Percentiles rank a stretch among this genome's conserved stretches.
phyloP scores from a whole-genome alignment of 768 basidiomycete species.

The Phylloporus scabripes region DNA sequence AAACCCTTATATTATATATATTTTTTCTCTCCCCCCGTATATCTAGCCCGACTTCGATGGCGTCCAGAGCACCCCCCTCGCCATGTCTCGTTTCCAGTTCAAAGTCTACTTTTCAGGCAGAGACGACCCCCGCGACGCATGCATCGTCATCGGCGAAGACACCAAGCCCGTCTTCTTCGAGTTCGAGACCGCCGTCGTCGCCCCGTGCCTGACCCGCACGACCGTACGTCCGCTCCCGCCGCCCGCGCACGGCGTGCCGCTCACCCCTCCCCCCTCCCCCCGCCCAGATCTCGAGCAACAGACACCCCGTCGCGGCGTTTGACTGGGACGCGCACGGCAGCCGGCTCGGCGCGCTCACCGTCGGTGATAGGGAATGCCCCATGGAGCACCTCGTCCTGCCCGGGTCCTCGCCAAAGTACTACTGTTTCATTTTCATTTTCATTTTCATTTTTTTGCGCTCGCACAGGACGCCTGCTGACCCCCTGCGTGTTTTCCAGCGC shows the following conservation, averaged over 20 bases:
- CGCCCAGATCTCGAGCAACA: conserved; percentile 35
- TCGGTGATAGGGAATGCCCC: conserved; percentile 49
- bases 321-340: conserved; percentile 36
- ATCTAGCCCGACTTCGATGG: conserved; percentile 20
- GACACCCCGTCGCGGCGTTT: conserved; percentile 48
- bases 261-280: conserved; percentile 1
- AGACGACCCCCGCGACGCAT: conserved; percentile 60
- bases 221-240: conserved; percentile 23
- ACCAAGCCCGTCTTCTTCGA: conserved; percentile 54
- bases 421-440: too few species aligned
- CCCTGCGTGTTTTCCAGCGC: conserved; percentile 43
- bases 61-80: neutral
- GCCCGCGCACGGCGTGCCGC: conserved; percentile 6
- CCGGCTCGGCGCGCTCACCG: conserved; percentile 41
- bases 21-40: conserved; percentile 17
- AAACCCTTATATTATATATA: too few species aligned
- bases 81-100: conserved; percentile 38
- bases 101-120: conserved; percentile 64
- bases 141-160: conserved; percentile 64
- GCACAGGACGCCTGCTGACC: neutral
- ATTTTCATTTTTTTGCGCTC: too few species aligned
- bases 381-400: conserved; percentile 60
- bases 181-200: conserved; percentile 49
- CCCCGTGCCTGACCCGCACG: conserved; percentile 23
- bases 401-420: conserved; percentile 36